Evolutionary conservation across 1,284 basidiomycete species (phyloP).

Genomic region (Ceratobasidium theobromae): DNA sequence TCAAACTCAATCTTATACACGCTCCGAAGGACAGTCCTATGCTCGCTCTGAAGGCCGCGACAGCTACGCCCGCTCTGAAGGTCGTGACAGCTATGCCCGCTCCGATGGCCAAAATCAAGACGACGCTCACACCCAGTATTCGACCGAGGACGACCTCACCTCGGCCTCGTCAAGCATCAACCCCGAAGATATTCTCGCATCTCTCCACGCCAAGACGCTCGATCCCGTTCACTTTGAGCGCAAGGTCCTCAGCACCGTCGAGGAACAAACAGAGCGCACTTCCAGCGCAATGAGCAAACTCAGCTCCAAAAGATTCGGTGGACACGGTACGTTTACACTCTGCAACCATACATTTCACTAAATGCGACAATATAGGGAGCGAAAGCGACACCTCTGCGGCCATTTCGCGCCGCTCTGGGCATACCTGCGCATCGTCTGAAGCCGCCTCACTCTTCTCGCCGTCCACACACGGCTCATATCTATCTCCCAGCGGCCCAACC

Average conservation of each 20-base stretch:
- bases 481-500: background rate
- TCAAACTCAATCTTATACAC: background rate
- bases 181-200: slow-evolving; percentile 34
- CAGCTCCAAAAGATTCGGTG: background rate
- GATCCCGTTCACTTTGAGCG: slow-evolving; percentile 47
- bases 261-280: slow-evolving; percentile 57
- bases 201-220: slow-evolving; percentile 38
- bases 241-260: slow-evolving; percentile 57
- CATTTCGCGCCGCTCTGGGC: slow-evolving; percentile 3
- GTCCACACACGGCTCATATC: slow-evolving; percentile 17
- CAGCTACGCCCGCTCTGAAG: slow-evolving; percentile 13
- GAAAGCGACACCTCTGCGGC: slow-evolving; percentile 10
- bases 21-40: background rate
- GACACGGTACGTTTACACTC: slow-evolving; percentile 37
- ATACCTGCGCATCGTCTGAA: slow-evolving; percentile 12
- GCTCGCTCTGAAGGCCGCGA: background rate
- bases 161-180: slow-evolving; percentile 21
- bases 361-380: background rate
- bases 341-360: background rate
- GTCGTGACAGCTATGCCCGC: background rate
- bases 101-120: slow-evolving; percentile 10
- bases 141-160: slow-evolving; percentile 8
- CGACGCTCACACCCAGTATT: slow-evolving; percentile 17
- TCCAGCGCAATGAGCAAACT: slow-evolving; percentile 44
- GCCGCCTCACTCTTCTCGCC: slow-evolving; percentile 12